Evolutionary conservation across 305 asterid species (phyloP).

Genomic region (Fraxinus dipetala): DNA sequence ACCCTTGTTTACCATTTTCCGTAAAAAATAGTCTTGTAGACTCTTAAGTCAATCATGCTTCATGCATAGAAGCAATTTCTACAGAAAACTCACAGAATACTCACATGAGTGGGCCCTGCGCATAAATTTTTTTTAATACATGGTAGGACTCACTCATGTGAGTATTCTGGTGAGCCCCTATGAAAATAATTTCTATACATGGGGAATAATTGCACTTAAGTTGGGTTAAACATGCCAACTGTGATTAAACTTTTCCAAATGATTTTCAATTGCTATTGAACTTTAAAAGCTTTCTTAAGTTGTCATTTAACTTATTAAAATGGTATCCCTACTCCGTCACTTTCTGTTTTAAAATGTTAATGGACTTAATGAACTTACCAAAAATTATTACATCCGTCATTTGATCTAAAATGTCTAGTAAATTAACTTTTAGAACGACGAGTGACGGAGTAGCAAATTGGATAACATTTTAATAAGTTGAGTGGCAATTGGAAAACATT

Average conservation of each 20-base stretch:
- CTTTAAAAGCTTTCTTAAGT: not conserved
- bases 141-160: too few relatives aligned
- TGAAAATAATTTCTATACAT: too few relatives aligned
- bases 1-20: not conserved
- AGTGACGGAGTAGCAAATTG: not conserved
- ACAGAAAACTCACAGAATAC: too few relatives aligned
- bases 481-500: too few relatives aligned
- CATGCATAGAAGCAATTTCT: too few relatives aligned
- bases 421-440: not conserved
- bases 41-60: not conserved
- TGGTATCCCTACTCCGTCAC: not conserved
- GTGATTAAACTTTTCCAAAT: not conserved
- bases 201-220: not conserved
- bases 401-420: not conserved
- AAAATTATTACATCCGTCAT: not conserved
- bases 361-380: not conserved
- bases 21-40: not conserved
- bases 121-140: too few relatives aligned
- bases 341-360: not conserved
- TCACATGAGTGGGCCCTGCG: too few relatives aligned
- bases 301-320: not conserved
- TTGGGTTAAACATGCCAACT: not conserved
- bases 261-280: not conserved
- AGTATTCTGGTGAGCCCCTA: too few relatives aligned
- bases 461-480: not conserved